Evolutionary conservation across 2,329 filamentous ascomycete species (phyloP).

Genomic region (Colletotrichum viniferum): DNA sequence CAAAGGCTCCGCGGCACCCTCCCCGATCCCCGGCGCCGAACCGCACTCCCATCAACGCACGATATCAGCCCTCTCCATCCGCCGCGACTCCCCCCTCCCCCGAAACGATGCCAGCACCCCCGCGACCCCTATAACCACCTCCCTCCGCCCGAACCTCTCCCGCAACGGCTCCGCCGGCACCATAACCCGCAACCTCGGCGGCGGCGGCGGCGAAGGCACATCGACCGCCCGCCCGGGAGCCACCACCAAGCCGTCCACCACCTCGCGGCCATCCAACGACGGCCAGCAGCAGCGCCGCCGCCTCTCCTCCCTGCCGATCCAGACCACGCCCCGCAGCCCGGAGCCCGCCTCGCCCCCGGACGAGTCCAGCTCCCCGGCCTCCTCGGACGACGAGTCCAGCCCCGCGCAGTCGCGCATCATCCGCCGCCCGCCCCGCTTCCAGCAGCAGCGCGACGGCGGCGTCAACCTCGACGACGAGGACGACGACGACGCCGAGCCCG

Average conservation of each 20-base stretch:
- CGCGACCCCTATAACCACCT: slow-evolving; percentile 47
- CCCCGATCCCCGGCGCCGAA: slow-evolving; percentile 59
- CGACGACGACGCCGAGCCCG: slow-evolving; percentile 63
- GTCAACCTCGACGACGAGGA: slow-evolving; percentile 35
- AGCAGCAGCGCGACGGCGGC: slow-evolving; percentile 30
- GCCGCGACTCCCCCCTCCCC: slow-evolving; percentile 60
- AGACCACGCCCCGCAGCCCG: slow-evolving; percentile 26
- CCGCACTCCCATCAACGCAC: slow-evolving; percentile 43
- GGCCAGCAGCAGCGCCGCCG: slow-evolving; percentile 41
- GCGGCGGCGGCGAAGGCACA: slow-evolving; percentile 21
- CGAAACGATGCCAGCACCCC: slow-evolving; percentile 50
- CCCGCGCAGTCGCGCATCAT: slow-evolving; percentile 65
- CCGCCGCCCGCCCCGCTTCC: slow-evolving; percentile 60
- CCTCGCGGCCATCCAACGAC: slow-evolving; percentile 27
- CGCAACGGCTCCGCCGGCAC: slow-evolving; percentile 55
- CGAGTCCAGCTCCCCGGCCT: slow-evolving; percentile 42
- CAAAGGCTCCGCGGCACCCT: slow-evolving; percentile 60
- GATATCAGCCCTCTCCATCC: slow-evolving; percentile 60
- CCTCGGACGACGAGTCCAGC: slow-evolving; percentile 54
- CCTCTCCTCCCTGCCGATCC: slow-evolving; percentile 50
- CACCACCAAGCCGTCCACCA: background rate
- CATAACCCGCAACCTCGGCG: slow-evolving; percentile 30
- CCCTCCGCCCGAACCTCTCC: slow-evolving; percentile 49
- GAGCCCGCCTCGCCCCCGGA: slow-evolving; percentile 36
- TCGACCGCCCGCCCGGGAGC: slow-evolving; percentile 32